Conservation (phyloP, 306 rosid genomes). For the Rosa multiflora region DNA sequence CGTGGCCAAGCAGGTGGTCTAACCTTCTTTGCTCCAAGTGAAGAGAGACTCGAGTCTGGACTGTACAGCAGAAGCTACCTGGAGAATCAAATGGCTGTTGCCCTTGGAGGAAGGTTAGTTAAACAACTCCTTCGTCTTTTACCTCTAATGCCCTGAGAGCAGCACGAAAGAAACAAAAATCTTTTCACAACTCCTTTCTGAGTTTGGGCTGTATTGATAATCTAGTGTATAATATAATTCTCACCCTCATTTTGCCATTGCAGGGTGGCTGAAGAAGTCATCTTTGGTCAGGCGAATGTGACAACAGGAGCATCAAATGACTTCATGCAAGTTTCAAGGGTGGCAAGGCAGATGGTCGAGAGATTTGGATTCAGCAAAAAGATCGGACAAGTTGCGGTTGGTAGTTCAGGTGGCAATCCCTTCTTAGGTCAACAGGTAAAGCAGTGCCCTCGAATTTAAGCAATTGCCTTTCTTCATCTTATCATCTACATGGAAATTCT, state of each 20-base stretch:
- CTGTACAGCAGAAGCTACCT: constrained; percentile 98
- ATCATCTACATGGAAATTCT: neutral
- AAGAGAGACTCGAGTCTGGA: constrained; percentile 71
- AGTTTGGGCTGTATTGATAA: neutral
- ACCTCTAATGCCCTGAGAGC: neutral
- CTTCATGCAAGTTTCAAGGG: constrained; percentile 97
- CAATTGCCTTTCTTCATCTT: neutral
- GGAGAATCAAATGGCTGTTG: constrained; percentile 99
- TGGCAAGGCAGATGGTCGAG: constrained; percentile 98
- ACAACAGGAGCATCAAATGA: constrained; percentile 98
- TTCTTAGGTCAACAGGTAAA: constrained; percentile 98
- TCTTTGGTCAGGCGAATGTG: constrained; percentile 70
- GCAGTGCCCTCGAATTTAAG: neutral
- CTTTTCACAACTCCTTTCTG: constrained; percentile 2
- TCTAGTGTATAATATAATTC: neutral
- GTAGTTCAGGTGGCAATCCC: constrained; percentile 94
- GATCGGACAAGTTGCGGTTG: constrained; percentile 92
- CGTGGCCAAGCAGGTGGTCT: constrained; percentile 85
- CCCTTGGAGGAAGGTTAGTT: constrained; percentile 69
- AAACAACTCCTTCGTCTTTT: neutral
- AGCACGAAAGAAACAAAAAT: neutral
- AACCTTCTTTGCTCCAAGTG: constrained; percentile 67
- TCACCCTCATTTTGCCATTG: constrained; percentile 8
- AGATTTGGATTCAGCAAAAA: constrained; percentile 98
- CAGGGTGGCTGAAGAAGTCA: constrained; percentile 94